These are phyloP conservation scores for Misopates orontium DNA, from an alignment of 257 asterid genomes.

Conservation along the genomic window DNA sequence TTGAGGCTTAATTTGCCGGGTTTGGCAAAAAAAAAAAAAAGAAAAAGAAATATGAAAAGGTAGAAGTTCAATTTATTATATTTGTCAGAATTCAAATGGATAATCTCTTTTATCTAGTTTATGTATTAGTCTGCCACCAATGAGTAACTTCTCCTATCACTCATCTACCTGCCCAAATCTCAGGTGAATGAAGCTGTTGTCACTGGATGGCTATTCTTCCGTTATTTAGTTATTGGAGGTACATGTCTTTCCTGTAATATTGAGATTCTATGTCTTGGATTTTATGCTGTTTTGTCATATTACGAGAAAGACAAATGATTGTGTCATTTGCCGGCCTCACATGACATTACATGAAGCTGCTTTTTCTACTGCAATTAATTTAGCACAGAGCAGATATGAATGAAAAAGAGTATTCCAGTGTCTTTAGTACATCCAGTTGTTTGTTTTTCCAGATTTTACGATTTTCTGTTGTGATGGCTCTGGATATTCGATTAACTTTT, in stretches of 20 bases:
- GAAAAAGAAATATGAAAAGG: too few relatives aligned
- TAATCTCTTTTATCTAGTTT: neutral
- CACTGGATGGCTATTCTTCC: constrained; percentile 95
- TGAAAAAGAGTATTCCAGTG: constrained; percentile 5
- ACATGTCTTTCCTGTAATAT: constrained; percentile 17
- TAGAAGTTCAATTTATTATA: too few relatives aligned
- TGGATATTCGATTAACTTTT: neutral
- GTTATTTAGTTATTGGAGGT: constrained; percentile 98
- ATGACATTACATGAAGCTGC: constrained; percentile 16
- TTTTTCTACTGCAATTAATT: constrained; percentile 1
- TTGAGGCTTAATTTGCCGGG: too few relatives aligned
- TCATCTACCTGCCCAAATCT: constrained; percentile 30
- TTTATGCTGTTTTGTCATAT: constrained; percentile 13
- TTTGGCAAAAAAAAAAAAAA: too few relatives aligned
- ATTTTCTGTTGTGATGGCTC: constrained; percentile 9
- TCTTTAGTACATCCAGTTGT: neutral
- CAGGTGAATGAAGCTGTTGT: constrained; percentile 98
- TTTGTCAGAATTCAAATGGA: neutral
- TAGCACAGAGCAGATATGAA: constrained; percentile 6
- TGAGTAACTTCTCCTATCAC: constrained; percentile 19
- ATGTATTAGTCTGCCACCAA: neutral
- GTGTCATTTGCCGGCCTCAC: constrained; percentile 13
- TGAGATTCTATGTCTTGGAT: neutral
- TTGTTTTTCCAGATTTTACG: neutral
- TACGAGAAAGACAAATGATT: constrained; percentile 16